phyloP scores from a whole-genome alignment of 163 green algal species.

The Volvox carteri region DNA sequence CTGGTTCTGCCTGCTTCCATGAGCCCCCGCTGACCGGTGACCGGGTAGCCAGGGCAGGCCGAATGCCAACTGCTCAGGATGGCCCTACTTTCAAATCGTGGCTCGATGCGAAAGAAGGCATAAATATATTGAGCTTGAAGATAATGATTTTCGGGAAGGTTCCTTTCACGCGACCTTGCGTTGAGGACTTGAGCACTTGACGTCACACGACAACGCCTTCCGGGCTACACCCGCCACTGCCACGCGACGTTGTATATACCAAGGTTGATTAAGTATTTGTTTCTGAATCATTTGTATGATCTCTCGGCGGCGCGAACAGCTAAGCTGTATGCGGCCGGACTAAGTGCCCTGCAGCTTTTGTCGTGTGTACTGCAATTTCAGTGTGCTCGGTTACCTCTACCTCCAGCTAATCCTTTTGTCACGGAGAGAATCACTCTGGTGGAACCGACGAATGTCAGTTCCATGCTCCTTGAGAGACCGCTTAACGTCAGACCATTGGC shows the following conservation, averaged over 20 bases:
- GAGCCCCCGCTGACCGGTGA: neutral
- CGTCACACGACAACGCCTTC: neutral
- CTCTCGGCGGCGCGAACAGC: neutral
- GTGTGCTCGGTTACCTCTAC: neutral
- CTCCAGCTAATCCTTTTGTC: neutral
- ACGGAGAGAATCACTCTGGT: neutral
- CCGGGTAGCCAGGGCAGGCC: neutral
- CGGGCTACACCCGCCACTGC: neutral
- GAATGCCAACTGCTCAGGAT: neutral
- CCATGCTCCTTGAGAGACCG: neutral
- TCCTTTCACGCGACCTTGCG: too few relatives aligned
- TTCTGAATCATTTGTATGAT: neutral
- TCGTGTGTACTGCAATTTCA: neutral
- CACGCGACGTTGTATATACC: neutral
- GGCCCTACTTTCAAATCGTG: neutral
- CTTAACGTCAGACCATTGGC: neutral
- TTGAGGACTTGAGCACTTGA: neutral
- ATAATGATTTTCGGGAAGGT: too few relatives aligned
- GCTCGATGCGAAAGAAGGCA: too few relatives aligned
- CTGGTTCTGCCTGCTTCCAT: conserved; percentile 34
- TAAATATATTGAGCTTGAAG: too few relatives aligned
- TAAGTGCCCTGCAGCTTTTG: neutral
- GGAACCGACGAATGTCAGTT: neutral
- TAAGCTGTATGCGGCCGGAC: neutral
- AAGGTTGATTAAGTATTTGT: neutral